A percentile compares a stretch with the other conserved stretches of the same genome.
Evolutionary conservation across 2,329 filamentous ascomycete species (phyloP).

Genomic region (Pyricularia sp.): DNA sequence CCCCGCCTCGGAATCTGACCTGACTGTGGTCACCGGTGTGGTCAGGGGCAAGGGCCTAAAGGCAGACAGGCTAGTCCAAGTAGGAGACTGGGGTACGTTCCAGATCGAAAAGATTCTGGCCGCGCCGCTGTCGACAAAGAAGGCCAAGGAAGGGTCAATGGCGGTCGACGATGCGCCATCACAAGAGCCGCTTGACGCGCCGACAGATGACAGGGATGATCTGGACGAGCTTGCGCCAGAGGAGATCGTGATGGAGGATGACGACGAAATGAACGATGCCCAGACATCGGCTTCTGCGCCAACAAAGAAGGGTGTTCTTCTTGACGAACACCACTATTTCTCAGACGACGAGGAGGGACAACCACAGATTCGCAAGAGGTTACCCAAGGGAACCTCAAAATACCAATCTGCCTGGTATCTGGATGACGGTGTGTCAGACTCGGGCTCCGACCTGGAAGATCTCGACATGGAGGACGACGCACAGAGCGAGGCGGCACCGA

Average conservation of each 20-base stretch:
- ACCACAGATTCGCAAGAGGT: slow-evolving; percentile 54
- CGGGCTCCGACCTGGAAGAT: slow-evolving; percentile 75
- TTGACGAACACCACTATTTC: slow-evolving; percentile 98
- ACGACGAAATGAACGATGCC: slow-evolving; percentile 41
- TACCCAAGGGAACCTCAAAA: slow-evolving; percentile 85
- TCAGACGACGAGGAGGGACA: slow-evolving; percentile 70
- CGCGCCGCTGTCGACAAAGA: slow-evolving; percentile 55
- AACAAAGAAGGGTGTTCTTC: slow-evolving; percentile 73
- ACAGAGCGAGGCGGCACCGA: slow-evolving; percentile 38
- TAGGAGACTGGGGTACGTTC: slow-evolving; percentile 91
- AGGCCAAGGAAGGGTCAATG: slow-evolving; percentile 58
- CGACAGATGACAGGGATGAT: slow-evolving; percentile 74
- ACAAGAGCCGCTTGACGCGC: slow-evolving; percentile 56
- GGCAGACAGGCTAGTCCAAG: slow-evolving; percentile 78
- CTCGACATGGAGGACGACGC: slow-evolving; percentile 49
- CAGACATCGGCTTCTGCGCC: slow-evolving; percentile 21
- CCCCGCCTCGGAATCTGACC: slow-evolving; percentile 43
- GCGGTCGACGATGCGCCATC: slow-evolving; percentile 49
- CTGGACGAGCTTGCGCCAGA: slow-evolving; percentile 79
- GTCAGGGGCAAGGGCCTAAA: slow-evolving; percentile 82
- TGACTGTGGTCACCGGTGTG: slow-evolving; percentile 72
- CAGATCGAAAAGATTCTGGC: slow-evolving; percentile 84
- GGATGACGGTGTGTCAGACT: slow-evolving; percentile 64
- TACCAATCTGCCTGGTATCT: slow-evolving; percentile 96
- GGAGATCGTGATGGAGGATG: slow-evolving; percentile 68